Conservation (phyloP, 2,329 filamentous ascomycete species). For the Paecilomyces sp. region DNA sequence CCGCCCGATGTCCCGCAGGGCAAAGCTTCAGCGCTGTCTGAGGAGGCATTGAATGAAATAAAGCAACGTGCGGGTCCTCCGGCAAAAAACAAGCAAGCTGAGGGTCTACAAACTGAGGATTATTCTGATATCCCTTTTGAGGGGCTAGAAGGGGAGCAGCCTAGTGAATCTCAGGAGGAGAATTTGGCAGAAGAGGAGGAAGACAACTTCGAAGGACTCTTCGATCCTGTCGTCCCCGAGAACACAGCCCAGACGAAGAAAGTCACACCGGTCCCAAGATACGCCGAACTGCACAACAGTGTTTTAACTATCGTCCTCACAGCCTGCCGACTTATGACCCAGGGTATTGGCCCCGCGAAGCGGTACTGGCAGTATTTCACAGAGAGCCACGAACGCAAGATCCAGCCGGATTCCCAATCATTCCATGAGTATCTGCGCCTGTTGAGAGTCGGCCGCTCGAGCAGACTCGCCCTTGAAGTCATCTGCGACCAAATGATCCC, state of each 20-base stretch:
- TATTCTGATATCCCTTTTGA: constrained; percentile 2
- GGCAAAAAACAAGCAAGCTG: background rate
- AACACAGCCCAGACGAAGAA: constrained; percentile 2
- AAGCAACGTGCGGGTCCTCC: constrained; percentile 17
- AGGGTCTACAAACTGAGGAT: constrained; percentile 1
- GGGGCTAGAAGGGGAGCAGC: constrained; percentile 6
- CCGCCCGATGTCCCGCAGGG: constrained; percentile 10
- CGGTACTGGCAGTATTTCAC: constrained; percentile 74
- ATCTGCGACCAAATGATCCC: constrained; percentile 49
- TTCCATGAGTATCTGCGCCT: constrained; percentile 62
- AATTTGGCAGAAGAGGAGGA: constrained; percentile 15
- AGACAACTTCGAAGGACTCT: constrained; percentile 25
- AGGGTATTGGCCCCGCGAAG: constrained; percentile 55
- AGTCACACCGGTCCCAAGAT: constrained; percentile 15
- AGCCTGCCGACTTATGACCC: constrained; percentile 51
- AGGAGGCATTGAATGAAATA: constrained; percentile 1
- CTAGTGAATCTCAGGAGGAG: constrained; percentile 5
- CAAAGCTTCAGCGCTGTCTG: constrained; percentile 2
- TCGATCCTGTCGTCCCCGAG: constrained; percentile 22
- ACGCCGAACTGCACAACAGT: constrained; percentile 44
- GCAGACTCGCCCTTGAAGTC: constrained; percentile 53
- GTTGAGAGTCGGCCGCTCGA: constrained; percentile 60
- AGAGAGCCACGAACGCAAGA: constrained; percentile 38
- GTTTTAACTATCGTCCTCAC: constrained; percentile 63
- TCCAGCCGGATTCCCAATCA: constrained; percentile 66